Conservation (phyloP, 768 basidiomycete species). For the Russula griseocarnosa region DNA sequence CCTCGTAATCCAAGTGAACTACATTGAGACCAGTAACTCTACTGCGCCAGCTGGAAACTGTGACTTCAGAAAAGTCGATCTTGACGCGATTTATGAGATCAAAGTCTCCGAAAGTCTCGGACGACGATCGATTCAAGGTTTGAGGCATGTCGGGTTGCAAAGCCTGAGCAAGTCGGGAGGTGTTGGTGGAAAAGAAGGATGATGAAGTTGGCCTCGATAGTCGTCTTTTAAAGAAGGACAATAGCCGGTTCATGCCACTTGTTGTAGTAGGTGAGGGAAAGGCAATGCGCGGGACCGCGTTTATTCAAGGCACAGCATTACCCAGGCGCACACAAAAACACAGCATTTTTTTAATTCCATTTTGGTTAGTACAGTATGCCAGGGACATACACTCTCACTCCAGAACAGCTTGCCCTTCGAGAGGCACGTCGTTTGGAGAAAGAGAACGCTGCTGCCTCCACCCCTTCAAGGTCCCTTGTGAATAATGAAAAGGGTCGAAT, state of each 20-base stretch:
- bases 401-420: conserved; percentile 54
- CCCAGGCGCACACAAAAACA: background rate
- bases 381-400: conserved; percentile 39
- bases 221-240: conserved; percentile 18
- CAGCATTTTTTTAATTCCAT: background rate
- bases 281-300: background rate
- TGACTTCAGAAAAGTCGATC: conserved; percentile 75
- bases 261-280: background rate
- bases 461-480: conserved; percentile 23
- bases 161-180: background rate
- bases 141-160: conserved; percentile 21
- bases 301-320: background rate
- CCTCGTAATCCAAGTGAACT: conserved; percentile 88
- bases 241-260: conserved; percentile 14
- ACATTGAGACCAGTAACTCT: conserved; percentile 82
- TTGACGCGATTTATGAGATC: conserved; percentile 75
- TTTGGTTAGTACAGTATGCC: conserved; percentile 1
- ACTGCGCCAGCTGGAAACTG: conserved; percentile 85
- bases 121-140: conserved; percentile 5
- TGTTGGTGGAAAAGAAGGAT: conserved; percentile 17
- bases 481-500: conserved; percentile 30
- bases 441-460: conserved; percentile 39
- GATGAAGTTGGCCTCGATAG: conserved; percentile 2
- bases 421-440: conserved; percentile 43
- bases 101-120: conserved; percentile 64